Evolutionary conservation across 2,329 filamentous ascomycete species (phyloP), one percentile per base, ranked within the genome.

Genomic region (Didymella sp.): DNA sequence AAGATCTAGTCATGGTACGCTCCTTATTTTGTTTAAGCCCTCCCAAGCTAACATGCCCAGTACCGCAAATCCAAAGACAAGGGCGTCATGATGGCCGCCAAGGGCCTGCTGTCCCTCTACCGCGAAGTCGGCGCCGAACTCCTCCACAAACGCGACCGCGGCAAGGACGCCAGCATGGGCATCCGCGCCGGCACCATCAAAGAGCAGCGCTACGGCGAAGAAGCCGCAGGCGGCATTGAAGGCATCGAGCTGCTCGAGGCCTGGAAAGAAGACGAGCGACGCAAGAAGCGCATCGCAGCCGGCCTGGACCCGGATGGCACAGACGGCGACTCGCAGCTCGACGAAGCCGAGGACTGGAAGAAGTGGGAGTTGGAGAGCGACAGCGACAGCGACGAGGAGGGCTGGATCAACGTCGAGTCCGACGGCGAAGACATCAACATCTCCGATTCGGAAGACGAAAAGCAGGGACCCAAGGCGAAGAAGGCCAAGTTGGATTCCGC

Each of bases 11-110:
- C 9, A 90, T 95, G 81, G 64, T 67, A 62, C 17, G 62, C 19
- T 21, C 19, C 11, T 22, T n/a, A n/a, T n/a, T n/a, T n/a, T n/a
- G n/a, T n/a, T n/a, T n/a, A n/a, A n/a, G n/a, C 9, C 6, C 8
- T 4, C 19, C 9, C 8, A 2, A 6, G 17, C 11, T 44, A 8
- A 21, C 7, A 6, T n/a, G n/a, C n/a, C 2, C 40, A 68, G 64
- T 98, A 99, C 78, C 87, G 91, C 59, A 96, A 96, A 81, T 96
- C 91, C 73, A 99, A 99, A 74, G 95, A 99, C 73, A 99, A 98
- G 81, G 93, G 94, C 58, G 91, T 95, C n/a, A 93, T 96, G 85
- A 98, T 99, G 95, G 95, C 95, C 7, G 92, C 94, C 13, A 94
- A 95, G 75, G 94, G 95, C 62, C 81, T 99, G 6, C 81, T 99